Evolutionary conservation across 2,329 filamentous ascomycete genomes (phyloP).

Genomic region (Alternaria sp.): DNA sequence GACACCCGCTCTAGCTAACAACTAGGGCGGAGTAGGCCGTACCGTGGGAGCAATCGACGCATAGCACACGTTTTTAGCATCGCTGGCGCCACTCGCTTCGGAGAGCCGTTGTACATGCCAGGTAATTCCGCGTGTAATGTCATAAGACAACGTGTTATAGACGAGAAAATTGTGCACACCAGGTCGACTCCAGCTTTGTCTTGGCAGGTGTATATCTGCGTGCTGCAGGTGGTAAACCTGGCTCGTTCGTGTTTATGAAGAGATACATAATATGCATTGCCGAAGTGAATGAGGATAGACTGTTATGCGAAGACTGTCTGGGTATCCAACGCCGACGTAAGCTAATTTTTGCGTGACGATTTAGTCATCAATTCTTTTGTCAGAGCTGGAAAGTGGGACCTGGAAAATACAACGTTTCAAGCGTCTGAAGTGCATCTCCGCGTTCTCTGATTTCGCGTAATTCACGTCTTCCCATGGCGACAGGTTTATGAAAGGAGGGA

Average conservation of each 20-base stretch:
- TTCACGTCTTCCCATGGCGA: slow-evolving; percentile 33
- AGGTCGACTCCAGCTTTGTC: slow-evolving; percentile 24
- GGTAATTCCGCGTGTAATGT: slow-evolving; percentile 31
- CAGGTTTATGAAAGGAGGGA: slow-evolving; percentile 16
- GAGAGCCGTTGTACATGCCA: slow-evolving; percentile 22
- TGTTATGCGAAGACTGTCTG: slow-evolving; percentile 33
- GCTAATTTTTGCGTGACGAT: slow-evolving; percentile 35
- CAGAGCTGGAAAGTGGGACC: background rate
- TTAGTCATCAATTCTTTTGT: slow-evolving; percentile 12
- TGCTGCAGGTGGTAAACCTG: slow-evolving; percentile 35
- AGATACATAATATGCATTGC: slow-evolving; percentile 38
- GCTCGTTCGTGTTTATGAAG: slow-evolving; percentile 28
- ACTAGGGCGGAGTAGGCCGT: slow-evolving; percentile 30
- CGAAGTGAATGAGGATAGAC: slow-evolving; percentile 30
- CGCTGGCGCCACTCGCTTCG: slow-evolving; percentile 34
- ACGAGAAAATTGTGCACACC: slow-evolving; percentile 24
- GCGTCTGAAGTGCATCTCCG: slow-evolving; percentile 24
- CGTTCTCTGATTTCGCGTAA: slow-evolving; percentile 28
- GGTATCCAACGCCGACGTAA: slow-evolving; percentile 25
- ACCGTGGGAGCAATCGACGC: slow-evolving; percentile 21
- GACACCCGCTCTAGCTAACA: slow-evolving; percentile 15
- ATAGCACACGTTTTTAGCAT: slow-evolving; percentile 21
- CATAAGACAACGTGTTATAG: slow-evolving; percentile 37
- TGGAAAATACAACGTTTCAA: slow-evolving; percentile 8
- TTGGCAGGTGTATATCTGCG: slow-evolving; percentile 23